Conservation (phyloP, 1,284 basidiomycete genomes). For the Marasmius oreades region DNA sequence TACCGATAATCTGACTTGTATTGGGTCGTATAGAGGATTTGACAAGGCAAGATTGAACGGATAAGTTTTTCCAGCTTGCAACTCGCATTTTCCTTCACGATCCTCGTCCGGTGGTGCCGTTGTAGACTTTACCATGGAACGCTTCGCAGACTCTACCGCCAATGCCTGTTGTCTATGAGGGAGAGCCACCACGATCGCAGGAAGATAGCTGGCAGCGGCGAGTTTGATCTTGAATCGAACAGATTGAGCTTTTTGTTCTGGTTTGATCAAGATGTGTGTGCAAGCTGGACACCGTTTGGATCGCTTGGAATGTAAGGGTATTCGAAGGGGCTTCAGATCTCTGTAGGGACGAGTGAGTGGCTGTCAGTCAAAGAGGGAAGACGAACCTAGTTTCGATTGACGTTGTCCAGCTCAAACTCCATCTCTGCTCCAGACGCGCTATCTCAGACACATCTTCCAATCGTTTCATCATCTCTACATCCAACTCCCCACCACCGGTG, state of each 20-base stretch:
- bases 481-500: conserved; percentile 59
- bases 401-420: conserved; percentile 77
- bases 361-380: neutral
- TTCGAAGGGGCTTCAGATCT: conserved; percentile 81
- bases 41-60: conserved; percentile 86
- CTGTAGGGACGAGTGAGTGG: conserved; percentile 34
- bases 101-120: conserved; percentile 38
- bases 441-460: conserved; percentile 63
- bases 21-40: conserved; percentile 93
- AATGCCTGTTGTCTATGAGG: conserved; percentile 45
- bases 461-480: conserved; percentile 66
- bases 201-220: conserved; percentile 91
- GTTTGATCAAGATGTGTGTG: conserved; percentile 95
- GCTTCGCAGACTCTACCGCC: conserved; percentile 44
- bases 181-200: conserved; percentile 74
- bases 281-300: conserved; percentile 95
- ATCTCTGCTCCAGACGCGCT: conserved; percentile 74
- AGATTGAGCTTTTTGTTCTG: conserved; percentile 93
- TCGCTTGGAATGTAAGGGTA: conserved; percentile 88
- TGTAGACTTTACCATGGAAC: conserved; percentile 41
- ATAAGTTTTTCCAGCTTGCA: conserved; percentile 77
- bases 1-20: conserved; percentile 79
- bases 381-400: conserved; percentile 65
- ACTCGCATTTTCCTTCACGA: conserved; percentile 35
- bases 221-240: conserved; percentile 97